These are phyloP conservation scores for Kodamaea fukazawae DNA, from an alignment of 805 yeast species.

Conservation along the genomic window DNA sequence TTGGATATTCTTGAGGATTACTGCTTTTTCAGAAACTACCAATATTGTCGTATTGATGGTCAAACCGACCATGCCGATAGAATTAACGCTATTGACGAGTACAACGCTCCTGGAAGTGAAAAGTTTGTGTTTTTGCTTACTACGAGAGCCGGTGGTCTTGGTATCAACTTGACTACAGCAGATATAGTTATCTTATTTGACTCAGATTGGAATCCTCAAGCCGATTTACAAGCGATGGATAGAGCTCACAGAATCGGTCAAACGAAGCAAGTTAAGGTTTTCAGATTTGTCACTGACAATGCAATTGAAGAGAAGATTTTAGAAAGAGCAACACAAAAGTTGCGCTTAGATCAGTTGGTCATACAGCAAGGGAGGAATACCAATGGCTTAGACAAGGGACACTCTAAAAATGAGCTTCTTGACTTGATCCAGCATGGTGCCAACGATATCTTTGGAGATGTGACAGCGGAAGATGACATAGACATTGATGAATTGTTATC, in stretches of 20 bases:
- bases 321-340: slow-evolving; percentile 78
- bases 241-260: slow-evolving; percentile 89
- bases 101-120: slow-evolving; percentile 68
- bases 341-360: slow-evolving; percentile 76
- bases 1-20: slow-evolving; percentile 80
- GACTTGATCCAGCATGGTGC: slow-evolving; percentile 87
- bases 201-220: slow-evolving; percentile 89
- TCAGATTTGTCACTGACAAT: slow-evolving; percentile 73
- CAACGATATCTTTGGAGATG: slow-evolving; percentile 50
- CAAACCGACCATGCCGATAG: slow-evolving; percentile 78
- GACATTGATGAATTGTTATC: slow-evolving; percentile 62
- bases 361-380: slow-evolving; percentile 68
- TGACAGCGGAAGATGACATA: slow-evolving; percentile 41
- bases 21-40: slow-evolving; percentile 63
- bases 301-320: slow-evolving; percentile 81
- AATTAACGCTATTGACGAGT: slow-evolving; percentile 72
- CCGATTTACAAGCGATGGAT: slow-evolving; percentile 87
- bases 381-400: slow-evolving; percentile 34
- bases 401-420: slow-evolving; percentile 67
- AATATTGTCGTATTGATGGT: slow-evolving; percentile 80
- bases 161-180: slow-evolving; percentile 79
- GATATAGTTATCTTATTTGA: slow-evolving; percentile 74
- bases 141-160: slow-evolving; percentile 89
- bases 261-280: slow-evolving; percentile 78
- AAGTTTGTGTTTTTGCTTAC: slow-evolving; percentile 76